These are phyloP conservation scores for Globisporangium alternatum DNA, from an alignment of 352 stramenopile species.

Conservation along the genomic window DNA sequence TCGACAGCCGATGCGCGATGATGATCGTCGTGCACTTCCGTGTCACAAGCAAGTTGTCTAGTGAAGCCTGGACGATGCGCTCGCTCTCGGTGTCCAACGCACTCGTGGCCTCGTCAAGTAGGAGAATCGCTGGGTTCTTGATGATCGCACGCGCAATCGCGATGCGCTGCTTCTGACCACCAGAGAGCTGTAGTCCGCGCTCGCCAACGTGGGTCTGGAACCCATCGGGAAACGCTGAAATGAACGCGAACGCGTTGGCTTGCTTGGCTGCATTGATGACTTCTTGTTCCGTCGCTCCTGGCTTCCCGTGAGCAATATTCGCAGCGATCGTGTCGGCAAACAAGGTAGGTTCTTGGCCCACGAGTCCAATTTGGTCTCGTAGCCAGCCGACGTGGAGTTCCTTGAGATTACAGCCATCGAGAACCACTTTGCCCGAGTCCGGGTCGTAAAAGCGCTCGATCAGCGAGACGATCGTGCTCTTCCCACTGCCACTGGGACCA, in stretches of 20 bases:
- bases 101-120: conserved; percentile 36
- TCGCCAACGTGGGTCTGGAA: conserved; percentile 85
- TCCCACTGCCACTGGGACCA: conserved; percentile 43
- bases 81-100: conserved; percentile 10
- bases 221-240: conserved; percentile 77
- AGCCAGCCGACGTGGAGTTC: conserved; percentile 81
- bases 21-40: conserved; percentile 55
- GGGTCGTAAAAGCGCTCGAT: conserved; percentile 77
- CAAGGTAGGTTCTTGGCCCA: conserved; percentile 76
- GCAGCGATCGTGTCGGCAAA: conserved; percentile 41
- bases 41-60: conserved; percentile 46
- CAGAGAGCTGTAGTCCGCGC: conserved; percentile 61
- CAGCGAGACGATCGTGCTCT: conserved; percentile 45
- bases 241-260: conserved; percentile 88
- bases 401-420: conserved; percentile 47
- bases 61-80: conserved; percentile 16
- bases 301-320: conserved; percentile 64
- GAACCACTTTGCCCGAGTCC: conserved; percentile 28
- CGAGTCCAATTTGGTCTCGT: conserved; percentile 78
- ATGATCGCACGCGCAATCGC: conserved; percentile 87
- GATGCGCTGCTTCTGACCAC: conserved; percentile 92
- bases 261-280: conserved; percentile 60
- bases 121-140: conserved; percentile 62
- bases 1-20: conserved; percentile 75
- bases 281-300: conserved; percentile 63